These are phyloP conservation scores for California macrophylla DNA, from an alignment of 441 rosid genomes.

Conservation along the genomic window DNA sequence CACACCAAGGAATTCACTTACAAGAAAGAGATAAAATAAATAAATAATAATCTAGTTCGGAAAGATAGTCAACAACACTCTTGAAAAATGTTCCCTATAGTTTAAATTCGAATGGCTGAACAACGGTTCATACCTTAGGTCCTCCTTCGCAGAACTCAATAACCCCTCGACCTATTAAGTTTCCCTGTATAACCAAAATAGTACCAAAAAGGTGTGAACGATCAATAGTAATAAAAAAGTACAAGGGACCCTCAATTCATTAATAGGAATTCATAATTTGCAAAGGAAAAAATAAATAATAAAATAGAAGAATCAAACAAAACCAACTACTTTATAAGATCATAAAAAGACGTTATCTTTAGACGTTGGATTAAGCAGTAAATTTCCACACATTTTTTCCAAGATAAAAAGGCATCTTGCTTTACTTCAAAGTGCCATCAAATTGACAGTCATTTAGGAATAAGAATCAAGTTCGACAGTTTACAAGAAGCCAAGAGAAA, in stretches of 20 bases:
- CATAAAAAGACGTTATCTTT: not conserved
- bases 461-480: not conserved
- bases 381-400: not conserved
- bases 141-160: constrained; percentile 69
- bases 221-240: not conserved
- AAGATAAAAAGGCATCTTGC: not conserved
- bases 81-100: not conserved
- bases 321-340: not conserved
- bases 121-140: constrained; percentile 39
- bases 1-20: not conserved
- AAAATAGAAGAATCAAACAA: not conserved
- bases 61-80: not conserved
- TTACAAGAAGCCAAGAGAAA: not conserved
- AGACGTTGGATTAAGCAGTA: not conserved
- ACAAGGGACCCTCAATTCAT: not conserved
- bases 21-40: not conserved
- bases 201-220: not conserved
- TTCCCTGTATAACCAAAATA: constrained; percentile 49
- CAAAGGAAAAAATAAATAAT: not conserved
- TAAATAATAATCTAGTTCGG: not conserved
- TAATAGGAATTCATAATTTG: not conserved
- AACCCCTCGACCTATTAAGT: constrained; percentile 74
- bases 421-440: constrained; percentile 1
- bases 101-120: not conserved
- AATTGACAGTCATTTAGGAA: not conserved